phyloP scores from a whole-genome alignment of 441 rosid species.

The Pelargonium citronellum region DNA sequence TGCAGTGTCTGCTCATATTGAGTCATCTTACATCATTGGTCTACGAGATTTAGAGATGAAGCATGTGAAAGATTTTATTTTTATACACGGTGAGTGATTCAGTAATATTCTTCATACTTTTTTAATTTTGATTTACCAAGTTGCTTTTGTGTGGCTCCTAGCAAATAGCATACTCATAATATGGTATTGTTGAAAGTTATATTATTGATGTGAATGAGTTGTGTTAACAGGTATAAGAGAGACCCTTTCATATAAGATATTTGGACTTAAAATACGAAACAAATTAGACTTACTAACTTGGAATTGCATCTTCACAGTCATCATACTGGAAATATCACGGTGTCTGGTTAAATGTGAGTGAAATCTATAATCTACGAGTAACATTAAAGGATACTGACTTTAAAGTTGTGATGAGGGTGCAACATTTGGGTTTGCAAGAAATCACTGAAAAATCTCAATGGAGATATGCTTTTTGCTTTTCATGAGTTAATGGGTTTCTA shows the following conservation, averaged over 20 bases:
- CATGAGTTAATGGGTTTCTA: neutral
- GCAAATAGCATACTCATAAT: neutral
- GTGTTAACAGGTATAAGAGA: too few species aligned
- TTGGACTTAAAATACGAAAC: too few species aligned
- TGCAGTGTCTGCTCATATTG: conserved; percentile 60
- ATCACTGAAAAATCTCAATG: neutral
- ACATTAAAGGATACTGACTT: neutral
- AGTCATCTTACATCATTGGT: conserved; percentile 80
- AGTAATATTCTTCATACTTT: conserved; percentile 10
- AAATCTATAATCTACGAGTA: neutral
- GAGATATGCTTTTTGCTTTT: neutral
- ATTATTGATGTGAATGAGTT: too few species aligned
- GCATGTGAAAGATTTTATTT: conserved; percentile 92
- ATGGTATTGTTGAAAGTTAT: too few species aligned
- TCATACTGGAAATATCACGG: too few species aligned
- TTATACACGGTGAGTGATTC: conserved; percentile 70
- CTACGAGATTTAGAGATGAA: conserved; percentile 84
- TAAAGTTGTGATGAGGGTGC: neutral
- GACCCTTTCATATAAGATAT: too few species aligned
- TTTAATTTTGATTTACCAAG: neutral
- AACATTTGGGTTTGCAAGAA: neutral
- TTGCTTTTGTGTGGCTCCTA: neutral
- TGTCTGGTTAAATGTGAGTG: neutral
- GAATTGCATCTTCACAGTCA: too few species aligned
- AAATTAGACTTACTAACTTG: too few species aligned